Percentiles rank a stretch among this genome's conserved stretches.
phyloP scores from a whole-genome alignment of 1,139 yeast species.

The Pichia sp. region DNA sequence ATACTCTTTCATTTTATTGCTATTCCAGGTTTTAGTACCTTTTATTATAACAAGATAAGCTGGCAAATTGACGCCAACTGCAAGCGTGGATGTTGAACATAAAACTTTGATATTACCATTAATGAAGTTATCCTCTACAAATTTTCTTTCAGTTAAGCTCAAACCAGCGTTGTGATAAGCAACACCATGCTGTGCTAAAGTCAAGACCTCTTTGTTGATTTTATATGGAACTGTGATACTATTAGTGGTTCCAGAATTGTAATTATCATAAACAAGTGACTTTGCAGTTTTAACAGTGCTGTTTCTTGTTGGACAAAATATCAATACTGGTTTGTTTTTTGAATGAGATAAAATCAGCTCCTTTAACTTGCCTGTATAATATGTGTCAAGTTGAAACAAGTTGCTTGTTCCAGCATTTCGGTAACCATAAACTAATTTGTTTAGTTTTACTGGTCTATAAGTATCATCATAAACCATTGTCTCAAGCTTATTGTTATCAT shows the following conservation, averaged over 20 bases:
- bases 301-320: slow-evolving; percentile 49
- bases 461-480: slow-evolving; percentile 38
- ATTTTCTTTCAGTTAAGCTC: slow-evolving; percentile 35
- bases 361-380: slow-evolving; percentile 34
- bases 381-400: slow-evolving; percentile 39
- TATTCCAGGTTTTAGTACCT: slow-evolving; percentile 68
- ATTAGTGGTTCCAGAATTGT: slow-evolving; percentile 3
- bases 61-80: slow-evolving; percentile 96
- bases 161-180: slow-evolving; percentile 58
- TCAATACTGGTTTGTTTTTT: slow-evolving; percentile 36
- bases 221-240: slow-evolving; percentile 8
- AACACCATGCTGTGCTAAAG: slow-evolving; percentile 32
- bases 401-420: slow-evolving; percentile 30
- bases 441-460: slow-evolving; percentile 39
- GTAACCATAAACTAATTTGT: slow-evolving; percentile 38
- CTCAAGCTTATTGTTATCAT: slow-evolving; percentile 25
- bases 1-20: slow-evolving; percentile 10
- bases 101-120: slow-evolving; percentile 37
- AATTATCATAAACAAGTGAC: slow-evolving; percentile 25
- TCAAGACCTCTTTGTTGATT: slow-evolving; percentile 30
- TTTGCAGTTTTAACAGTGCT: slow-evolving; percentile 43
- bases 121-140: slow-evolving; percentile 39
- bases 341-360: slow-evolving; percentile 34
- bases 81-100: slow-evolving; percentile 66
- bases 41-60: slow-evolving; percentile 90